phyloP scores from a whole-genome alignment of 345 rosid genomes.

The Laguncularia racemosa region DNA sequence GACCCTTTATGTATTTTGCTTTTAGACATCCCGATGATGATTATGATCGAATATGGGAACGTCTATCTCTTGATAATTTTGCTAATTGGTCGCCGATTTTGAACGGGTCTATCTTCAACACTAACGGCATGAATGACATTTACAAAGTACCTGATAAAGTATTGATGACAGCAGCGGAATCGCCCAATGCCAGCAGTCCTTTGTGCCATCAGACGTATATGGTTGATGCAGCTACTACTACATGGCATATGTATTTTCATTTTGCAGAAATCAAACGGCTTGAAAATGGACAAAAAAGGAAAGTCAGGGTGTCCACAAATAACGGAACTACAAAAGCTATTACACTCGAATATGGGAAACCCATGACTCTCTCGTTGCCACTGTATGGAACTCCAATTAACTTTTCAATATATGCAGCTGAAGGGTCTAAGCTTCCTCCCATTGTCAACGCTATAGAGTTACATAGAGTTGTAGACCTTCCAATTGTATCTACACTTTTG shows the following conservation, averaged over 20 bases:
- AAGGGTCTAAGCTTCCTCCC: conserved; percentile 1
- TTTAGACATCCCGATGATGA: too few relatives aligned
- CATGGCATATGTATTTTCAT: too few relatives aligned
- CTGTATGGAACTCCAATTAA: neutral
- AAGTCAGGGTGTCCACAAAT: neutral
- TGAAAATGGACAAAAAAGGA: too few relatives aligned
- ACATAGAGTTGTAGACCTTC: neutral
- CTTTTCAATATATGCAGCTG: conserved; percentile 2
- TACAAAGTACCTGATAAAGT: too few relatives aligned
- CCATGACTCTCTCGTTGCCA: neutral
- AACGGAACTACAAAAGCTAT: neutral
- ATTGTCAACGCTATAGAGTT: conserved; percentile 1
- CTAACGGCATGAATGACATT: neutral
- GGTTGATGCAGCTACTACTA: neutral
- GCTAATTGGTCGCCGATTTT: too few relatives aligned
- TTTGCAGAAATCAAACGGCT: too few relatives aligned
- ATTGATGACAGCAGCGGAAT: neutral
- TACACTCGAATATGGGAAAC: neutral
- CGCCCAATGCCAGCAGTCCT: neutral
- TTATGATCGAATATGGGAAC: too few relatives aligned
- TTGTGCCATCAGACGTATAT: neutral
- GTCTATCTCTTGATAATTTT: too few relatives aligned
- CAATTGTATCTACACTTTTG: neutral
- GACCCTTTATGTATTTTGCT: too few relatives aligned
- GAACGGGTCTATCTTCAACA: neutral